These are phyloP conservation scores for Harringtonia lauricola DNA, from an alignment of 2,329 filamentous ascomycete species.

Conservation along the genomic window DNA sequence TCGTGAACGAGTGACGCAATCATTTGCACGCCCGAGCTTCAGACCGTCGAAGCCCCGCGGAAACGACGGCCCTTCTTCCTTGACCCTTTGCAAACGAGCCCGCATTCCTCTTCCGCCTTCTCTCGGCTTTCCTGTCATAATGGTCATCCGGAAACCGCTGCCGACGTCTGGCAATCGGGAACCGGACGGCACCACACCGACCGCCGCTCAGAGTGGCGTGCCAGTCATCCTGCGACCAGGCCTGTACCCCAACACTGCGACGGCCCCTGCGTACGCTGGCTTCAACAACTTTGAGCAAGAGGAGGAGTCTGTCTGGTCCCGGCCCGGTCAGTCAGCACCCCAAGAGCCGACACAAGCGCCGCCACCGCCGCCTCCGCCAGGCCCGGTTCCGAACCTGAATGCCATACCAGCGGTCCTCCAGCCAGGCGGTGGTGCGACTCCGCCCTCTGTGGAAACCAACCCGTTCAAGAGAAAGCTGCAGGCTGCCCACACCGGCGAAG, in stretches of 20 bases:
- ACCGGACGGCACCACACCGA: slow-evolving; percentile 10
- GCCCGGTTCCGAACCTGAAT: slow-evolving; percentile 14
- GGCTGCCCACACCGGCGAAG: slow-evolving; percentile 1
- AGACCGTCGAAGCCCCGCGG: too few relatives aligned
- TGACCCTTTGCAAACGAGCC: too few relatives aligned
- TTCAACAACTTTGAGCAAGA: slow-evolving; percentile 18
- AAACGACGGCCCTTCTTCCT: too few relatives aligned
- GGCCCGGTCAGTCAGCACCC: slow-evolving; percentile 9
- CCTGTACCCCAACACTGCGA: neutral
- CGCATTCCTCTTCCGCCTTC: neutral
- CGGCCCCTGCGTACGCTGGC: slow-evolving; percentile 4
- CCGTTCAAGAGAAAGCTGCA: slow-evolving; percentile 41
- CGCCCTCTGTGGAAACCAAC: slow-evolving; percentile 29
- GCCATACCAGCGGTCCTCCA: slow-evolving; percentile 14
- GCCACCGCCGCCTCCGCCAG: slow-evolving; percentile 11
- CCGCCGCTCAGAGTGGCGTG: slow-evolving; percentile 10
- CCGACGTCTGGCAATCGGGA: slow-evolving; percentile 18
- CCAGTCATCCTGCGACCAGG: slow-evolving; percentile 17
- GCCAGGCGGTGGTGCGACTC: slow-evolving; percentile 13
- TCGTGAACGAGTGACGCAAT: too few relatives aligned
- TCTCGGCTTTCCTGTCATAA: slow-evolving; percentile 13
- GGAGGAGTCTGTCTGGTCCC: slow-evolving; percentile 27
- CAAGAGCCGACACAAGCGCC: neutral
- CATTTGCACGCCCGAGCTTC: too few relatives aligned
- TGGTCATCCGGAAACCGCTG: slow-evolving; percentile 30